Percentiles rank a stretch among this genome's conserved stretches.
Conservation (phyloP, 1,284 basidiomycete species). For the Tausonia pullulans region DNA sequence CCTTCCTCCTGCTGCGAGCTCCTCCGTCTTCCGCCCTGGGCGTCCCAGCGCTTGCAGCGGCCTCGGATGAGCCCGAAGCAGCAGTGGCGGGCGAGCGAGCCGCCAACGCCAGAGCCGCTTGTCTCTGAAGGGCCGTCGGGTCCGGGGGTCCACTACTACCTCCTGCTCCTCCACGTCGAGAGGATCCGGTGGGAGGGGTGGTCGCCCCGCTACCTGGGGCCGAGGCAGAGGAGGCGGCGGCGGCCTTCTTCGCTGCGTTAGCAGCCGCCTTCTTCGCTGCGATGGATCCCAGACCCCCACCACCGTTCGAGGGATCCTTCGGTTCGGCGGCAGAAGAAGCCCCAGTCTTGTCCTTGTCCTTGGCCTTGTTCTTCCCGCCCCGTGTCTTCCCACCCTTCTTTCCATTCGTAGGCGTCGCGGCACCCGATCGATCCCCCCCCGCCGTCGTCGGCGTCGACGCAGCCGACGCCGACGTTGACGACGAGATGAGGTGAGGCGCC, state of each 20-base stretch:
- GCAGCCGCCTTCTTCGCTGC: neutral
- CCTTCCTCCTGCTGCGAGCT: neutral
- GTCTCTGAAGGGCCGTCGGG: no score
- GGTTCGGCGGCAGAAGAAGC: neutral
- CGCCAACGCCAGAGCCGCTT: no score
- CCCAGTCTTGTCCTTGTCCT: conserved; percentile 2
- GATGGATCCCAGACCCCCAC: no score
- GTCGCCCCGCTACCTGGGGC: neutral
- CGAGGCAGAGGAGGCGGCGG: neutral
- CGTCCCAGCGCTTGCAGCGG: neutral
- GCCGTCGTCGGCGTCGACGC: neutral
- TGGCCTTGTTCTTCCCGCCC: neutral
- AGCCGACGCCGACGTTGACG: neutral
- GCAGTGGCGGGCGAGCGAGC: no score
- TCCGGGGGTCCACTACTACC: neutral
- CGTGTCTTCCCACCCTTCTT: no score
- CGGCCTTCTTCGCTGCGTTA: neutral
- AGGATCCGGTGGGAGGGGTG: neutral
- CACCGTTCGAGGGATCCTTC: no score
- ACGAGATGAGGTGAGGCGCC: neutral
- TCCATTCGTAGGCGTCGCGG: neutral
- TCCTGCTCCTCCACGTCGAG: neutral
- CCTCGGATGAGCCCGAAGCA: neutral
- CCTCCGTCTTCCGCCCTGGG: neutral
- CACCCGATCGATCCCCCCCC: no score